Evolutionary conservation across 768 basidiomycete genomes (phyloP).

Genomic region (button mushroom (Agaricus bisporus)): DNA sequence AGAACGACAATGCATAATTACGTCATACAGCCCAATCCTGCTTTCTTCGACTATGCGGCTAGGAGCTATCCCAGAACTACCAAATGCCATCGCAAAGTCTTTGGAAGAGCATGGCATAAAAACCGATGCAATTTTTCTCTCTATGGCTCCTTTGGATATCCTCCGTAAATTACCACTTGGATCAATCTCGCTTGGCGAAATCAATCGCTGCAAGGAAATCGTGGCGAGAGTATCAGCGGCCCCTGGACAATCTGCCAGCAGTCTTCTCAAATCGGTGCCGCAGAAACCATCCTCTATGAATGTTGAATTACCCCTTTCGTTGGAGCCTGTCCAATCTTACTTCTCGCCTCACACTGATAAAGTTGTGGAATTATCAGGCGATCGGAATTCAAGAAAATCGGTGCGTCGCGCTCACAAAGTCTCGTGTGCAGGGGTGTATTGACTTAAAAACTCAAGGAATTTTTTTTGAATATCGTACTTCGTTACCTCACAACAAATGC

Average conservation of each 20-base stretch:
- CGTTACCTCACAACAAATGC: slow-evolving; percentile 37
- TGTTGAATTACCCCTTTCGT: neutral
- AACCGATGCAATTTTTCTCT: slow-evolving; percentile 54
- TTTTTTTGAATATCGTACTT: slow-evolving; percentile 55
- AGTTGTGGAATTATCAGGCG: slow-evolving; percentile 67
- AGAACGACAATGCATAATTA: neutral
- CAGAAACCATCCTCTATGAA: slow-evolving; percentile 9
- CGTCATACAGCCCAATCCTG: neutral
- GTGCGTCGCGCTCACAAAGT: slow-evolving; percentile 30
- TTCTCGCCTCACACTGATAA: slow-evolving; percentile 21
- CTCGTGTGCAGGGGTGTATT: neutral
- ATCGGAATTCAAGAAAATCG: slow-evolving; percentile 60
- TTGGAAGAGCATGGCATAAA: slow-evolving; percentile 45
- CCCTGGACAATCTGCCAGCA: slow-evolving; percentile 27
- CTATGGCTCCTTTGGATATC: slow-evolving; percentile 39
- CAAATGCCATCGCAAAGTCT: slow-evolving; percentile 35
- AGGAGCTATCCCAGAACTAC: slow-evolving; percentile 30
- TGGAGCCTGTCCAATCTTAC: neutral
- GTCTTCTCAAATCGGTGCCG: slow-evolving; percentile 23
- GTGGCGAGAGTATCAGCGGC: slow-evolving; percentile 41
- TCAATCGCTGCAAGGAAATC: slow-evolving; percentile 31
- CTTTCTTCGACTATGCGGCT: slow-evolving; percentile 30
- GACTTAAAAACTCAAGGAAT: slow-evolving; percentile 32
- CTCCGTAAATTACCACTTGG: slow-evolving; percentile 44
- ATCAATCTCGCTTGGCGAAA: slow-evolving; percentile 41